Conservation (phyloP, 352 stramenopile genomes). For the Globisporangium okanoganense region DNA sequence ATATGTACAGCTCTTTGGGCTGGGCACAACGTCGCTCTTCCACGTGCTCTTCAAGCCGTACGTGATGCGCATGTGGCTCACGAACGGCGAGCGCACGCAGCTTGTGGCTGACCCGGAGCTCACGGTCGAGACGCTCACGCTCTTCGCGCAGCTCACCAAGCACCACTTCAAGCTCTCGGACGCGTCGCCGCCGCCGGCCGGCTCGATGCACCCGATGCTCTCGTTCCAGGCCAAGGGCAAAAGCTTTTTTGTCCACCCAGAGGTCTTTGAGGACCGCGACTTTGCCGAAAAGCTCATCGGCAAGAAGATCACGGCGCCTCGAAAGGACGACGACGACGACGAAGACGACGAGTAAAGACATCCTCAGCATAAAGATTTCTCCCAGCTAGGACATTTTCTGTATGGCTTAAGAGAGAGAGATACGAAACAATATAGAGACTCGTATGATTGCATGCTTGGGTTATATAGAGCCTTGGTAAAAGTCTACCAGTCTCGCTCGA, state of each 20-base stretch:
- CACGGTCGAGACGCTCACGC: conserved; percentile 66
- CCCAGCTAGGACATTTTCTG: neutral
- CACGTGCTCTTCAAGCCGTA: conserved; percentile 87
- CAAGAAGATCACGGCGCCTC: conserved; percentile 25
- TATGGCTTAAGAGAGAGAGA: neutral
- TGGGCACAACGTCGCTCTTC: conserved; percentile 81
- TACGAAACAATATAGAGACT: conserved; percentile 1
- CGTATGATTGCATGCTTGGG: neutral
- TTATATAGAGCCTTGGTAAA: neutral
- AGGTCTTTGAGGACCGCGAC: conserved; percentile 54
- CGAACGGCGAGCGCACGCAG: conserved; percentile 9
- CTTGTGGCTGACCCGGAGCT: conserved; percentile 29
- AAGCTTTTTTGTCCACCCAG: conserved; percentile 81
- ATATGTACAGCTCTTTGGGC: conserved; percentile 53
- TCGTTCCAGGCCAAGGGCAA: conserved; percentile 65
- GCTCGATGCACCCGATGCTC: conserved; percentile 81
- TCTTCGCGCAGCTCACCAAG: conserved; percentile 56
- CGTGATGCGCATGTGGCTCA: conserved; percentile 78
- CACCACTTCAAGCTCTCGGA: conserved; percentile 60
- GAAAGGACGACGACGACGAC: conserved; percentile 20
- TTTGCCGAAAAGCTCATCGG: conserved; percentile 61
- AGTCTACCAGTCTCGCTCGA: conserved; percentile 42
- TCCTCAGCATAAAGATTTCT: neutral
- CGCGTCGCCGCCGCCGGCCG: conserved; percentile 39
- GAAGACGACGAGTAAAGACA: conserved; percentile 8